These are phyloP conservation scores for Dianthus caryophyllus DNA, from an alignment of 148 eudicot genomes.

Conservation along the genomic window DNA sequence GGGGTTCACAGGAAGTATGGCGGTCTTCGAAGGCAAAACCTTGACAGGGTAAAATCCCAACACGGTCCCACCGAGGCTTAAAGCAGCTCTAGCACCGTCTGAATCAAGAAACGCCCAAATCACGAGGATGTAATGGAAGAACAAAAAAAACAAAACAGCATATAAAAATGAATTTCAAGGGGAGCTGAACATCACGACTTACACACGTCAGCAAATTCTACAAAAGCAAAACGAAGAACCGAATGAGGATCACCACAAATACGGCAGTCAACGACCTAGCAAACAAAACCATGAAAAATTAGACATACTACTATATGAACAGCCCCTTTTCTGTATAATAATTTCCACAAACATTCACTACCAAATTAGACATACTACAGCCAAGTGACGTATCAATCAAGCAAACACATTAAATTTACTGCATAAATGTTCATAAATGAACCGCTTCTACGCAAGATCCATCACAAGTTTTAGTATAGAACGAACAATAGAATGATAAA, in stretches of 20 bases:
- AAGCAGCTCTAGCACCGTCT: slow-evolving; percentile 84
- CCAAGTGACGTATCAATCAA: not conserved
- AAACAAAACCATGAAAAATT: slow-evolving; percentile 1
- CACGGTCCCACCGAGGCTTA: slow-evolving; percentile 67
- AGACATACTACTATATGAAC: not conserved
- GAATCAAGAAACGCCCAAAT: slow-evolving; percentile 23
- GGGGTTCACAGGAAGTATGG: slow-evolving; percentile 97
- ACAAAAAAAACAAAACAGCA: not conserved
- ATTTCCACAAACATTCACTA: not conserved
- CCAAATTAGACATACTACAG: not conserved
- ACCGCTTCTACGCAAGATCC: not conserved
- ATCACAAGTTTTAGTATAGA: not conserved
- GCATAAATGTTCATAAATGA: not conserved
- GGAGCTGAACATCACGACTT: slow-evolving; percentile 26
- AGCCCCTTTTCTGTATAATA: not conserved
- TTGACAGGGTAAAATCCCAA: slow-evolving; percentile 79
- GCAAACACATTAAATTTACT: not conserved
- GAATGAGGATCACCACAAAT: slow-evolving; percentile 97
- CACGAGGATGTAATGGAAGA: slow-evolving; percentile 22
- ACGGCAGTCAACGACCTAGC: slow-evolving; percentile 86
- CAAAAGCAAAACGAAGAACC: slow-evolving; percentile 96
- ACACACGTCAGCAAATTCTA: slow-evolving; percentile 89
- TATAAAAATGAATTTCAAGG: not conserved
- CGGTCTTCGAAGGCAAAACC: slow-evolving; percentile 96
- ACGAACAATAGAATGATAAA: not conserved